Percentiles rank a stretch among this genome's conserved stretches.
Evolutionary conservation across 208 protist species (phyloP).

Genomic region (Porcisia deanei): DNA sequence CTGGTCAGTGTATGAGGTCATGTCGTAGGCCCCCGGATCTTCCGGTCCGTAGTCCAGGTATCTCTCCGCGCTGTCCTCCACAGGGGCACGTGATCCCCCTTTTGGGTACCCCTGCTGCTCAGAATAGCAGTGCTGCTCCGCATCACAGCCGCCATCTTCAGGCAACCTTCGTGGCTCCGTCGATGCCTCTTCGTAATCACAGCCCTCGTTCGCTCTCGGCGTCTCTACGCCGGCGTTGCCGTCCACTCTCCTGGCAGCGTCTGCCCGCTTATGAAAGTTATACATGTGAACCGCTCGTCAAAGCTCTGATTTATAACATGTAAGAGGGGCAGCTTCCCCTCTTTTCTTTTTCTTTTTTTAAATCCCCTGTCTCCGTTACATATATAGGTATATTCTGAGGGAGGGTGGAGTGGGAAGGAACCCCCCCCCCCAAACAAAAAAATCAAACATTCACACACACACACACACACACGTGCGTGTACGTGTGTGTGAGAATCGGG

Average conservation of each 20-base stretch:
- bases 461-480: background rate
- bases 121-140: background rate
- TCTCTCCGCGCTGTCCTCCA: background rate
- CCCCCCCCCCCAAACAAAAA: background rate
- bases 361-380: background rate
- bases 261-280: slow-evolving; percentile 24
- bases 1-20: background rate
- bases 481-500: background rate
- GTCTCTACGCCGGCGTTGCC: background rate
- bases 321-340: background rate
- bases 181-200: background rate
- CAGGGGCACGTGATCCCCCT: background rate
- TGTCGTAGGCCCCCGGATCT: background rate
- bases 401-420: background rate
- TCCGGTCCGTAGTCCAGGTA: background rate
- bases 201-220: background rate
- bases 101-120: background rate
- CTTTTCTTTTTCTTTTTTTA: background rate
- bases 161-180: slow-evolving; percentile 5
- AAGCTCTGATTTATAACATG: background rate
- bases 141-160: background rate
- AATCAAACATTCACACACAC: background rate
- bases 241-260: background rate
- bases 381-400: background rate
- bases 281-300: slow-evolving; percentile 16